Base-by-base conservation (phyloP, 2,329 filamentous ascomycete genomes). In the Amauroascus verrucosus region DNA sequence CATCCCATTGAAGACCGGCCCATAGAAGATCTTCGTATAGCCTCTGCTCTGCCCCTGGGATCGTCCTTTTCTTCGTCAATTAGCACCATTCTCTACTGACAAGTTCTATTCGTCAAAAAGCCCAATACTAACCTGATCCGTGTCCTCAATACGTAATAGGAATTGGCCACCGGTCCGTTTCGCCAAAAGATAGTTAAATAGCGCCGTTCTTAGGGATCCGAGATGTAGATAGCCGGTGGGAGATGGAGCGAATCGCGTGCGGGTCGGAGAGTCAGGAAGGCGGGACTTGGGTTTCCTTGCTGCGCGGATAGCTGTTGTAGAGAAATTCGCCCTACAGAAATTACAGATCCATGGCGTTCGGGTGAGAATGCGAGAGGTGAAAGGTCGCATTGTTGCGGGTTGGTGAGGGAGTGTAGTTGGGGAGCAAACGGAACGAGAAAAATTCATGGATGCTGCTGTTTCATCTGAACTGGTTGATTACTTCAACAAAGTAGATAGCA, bases 101-200 rank as follows among this genome's bases (percentile, higher is more conserved):
- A 26, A n/a, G n/a, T n/a, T 44, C 20, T 28, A 13, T 22, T 30
- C 16, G 3, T 11, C 26, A 18, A 22, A 1, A 32, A 33, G 8
- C 13, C 20, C 20, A 4, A 18, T 18, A 61, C 76, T 60, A 70
- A 89, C 86, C 77, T 88, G 86, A 70, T 97, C 93, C 3, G 93
- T 98, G 67, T 98, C 93, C 72, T 98, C 93, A 58, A 98, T 83
- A 8, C 93, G 82, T 48, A 98, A 73, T 9, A 98, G 71, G 63
- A 98, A 98, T 66, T 95, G 85, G 6, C 93, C 93, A 3, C 85
- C 84, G 0, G 93, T 95, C 2, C 85, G 82, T 63, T 84, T 86
- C 0, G 93, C 90, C n/a, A 95, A 77, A 3, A 98, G 74, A 61
- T 91, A 96, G 64, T 95, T 97, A 74, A 89, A 97, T n/a, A 98